Conservation (phyloP, 1,284 basidiomycete genomes). For the Pyrrhoderma lamaoense region DNA sequence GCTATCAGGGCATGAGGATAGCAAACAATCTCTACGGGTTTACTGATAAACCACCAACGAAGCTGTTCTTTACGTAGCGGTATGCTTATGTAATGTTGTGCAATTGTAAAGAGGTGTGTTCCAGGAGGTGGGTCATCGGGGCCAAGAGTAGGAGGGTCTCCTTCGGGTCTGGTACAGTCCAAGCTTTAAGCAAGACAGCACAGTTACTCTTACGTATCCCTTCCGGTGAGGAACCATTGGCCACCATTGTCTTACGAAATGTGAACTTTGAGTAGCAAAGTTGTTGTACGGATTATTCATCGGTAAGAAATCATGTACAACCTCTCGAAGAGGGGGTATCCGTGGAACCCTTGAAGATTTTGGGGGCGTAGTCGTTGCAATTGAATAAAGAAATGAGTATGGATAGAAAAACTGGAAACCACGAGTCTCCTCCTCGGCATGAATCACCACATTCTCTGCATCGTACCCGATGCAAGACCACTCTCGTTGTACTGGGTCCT, state of each 20-base stretch:
- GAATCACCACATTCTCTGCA: conserved; percentile 54
- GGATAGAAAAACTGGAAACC: conserved; percentile 55
- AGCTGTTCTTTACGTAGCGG: conserved; percentile 30
- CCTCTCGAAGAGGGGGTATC: conserved; percentile 11
- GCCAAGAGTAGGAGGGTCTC: conserved; percentile 27
- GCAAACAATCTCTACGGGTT: conserved; percentile 64
- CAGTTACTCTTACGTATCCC: conserved; percentile 57
- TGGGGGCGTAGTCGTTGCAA: conserved; percentile 19
- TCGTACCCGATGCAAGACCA: conserved; percentile 65
- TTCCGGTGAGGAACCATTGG: conserved; percentile 41
- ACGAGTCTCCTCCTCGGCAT: conserved; percentile 53
- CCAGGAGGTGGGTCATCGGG: conserved; percentile 14
- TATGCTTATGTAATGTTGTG: conserved; percentile 67
- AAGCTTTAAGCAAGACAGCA: conserved; percentile 59
- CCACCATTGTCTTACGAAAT: conserved; percentile 76
- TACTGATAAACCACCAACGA: conserved; percentile 51
- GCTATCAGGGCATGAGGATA: conserved; percentile 8
- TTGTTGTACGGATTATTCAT: conserved; percentile 8
- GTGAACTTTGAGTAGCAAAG: conserved; percentile 39
- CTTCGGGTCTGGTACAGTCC: conserved; percentile 49
- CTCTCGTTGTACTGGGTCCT: conserved; percentile 24
- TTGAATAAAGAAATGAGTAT: conserved; percentile 38
- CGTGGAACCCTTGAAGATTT: conserved; percentile 17
- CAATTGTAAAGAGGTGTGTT: conserved; percentile 44
- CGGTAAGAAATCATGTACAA: conserved; percentile 41